Evolutionary conservation across 371 early-diverging fungal genomes (phyloP).

Genomic region (Neoconidiobolus thromboides): DNA sequence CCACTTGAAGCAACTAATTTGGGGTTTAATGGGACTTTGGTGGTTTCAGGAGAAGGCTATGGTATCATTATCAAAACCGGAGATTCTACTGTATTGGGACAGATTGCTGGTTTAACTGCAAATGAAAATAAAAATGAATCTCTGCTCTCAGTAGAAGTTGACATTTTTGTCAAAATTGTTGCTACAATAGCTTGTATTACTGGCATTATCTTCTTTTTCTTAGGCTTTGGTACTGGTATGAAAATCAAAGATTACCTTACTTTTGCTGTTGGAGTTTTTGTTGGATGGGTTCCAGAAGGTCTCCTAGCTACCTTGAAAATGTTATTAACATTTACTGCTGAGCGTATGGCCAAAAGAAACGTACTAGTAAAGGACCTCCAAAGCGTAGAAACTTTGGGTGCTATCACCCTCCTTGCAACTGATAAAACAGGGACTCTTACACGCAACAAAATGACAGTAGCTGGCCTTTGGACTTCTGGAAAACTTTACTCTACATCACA

Average conservation of each 20-base stretch:
- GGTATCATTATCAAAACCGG: conserved; percentile 40
- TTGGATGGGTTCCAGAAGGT: conserved; percentile 45
- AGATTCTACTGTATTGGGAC: conserved; percentile 47
- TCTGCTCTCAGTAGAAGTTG: conserved; percentile 43
- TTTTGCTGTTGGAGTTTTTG: conserved; percentile 50
- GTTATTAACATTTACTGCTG: conserved; percentile 78
- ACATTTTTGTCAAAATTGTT: conserved; percentile 42
- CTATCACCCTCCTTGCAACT: conserved; percentile 81
- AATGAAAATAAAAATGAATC: conserved; percentile 21
- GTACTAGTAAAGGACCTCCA: conserved; percentile 87
- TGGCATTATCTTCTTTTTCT: conserved; percentile 19
- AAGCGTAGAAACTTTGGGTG: conserved; percentile 93
- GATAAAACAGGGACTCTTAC: conserved; percentile 94
- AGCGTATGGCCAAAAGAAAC: conserved; percentile 70
- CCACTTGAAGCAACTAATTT: conserved; percentile 18
- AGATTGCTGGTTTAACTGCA: conserved; percentile 34
- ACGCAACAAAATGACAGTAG: conserved; percentile 71
- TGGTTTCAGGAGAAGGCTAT: conserved; percentile 31
- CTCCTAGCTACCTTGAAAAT: conserved; percentile 73
- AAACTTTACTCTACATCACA: conserved; percentile 25
- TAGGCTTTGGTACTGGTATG: conserved; percentile 27
- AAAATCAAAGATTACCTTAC: conserved; percentile 23
- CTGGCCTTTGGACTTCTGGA: conserved; percentile 31
- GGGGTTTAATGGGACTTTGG: conserved; percentile 45
- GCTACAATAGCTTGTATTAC: conserved; percentile 31